Base-by-base conservation (phyloP, 1,284 basidiomycete genomes). In the Austropuccinia psidii region DNA sequence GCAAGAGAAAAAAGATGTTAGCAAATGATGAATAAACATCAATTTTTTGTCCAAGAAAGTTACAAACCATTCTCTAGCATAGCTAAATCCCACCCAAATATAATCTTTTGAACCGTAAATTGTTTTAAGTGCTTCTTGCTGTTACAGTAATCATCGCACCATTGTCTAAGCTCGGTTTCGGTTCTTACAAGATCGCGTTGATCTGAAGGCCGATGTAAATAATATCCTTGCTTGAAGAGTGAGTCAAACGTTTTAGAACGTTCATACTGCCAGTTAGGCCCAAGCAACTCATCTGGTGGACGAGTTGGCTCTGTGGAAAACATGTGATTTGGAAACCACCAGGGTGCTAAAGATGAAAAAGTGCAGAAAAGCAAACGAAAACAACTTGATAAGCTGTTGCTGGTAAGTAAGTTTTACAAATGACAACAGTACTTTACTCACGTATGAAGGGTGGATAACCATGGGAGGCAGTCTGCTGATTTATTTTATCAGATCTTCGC, bases 401-500 rank as follows among this genome's bases (percentile, higher is more conserved):
- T 33, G 21, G 29, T 47, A 4, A 11, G 13, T 21, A 50, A 19
- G 17, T 31, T 2, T 8, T n/a, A 19, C 41, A 45, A 7, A 29
- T 31, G 1, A 35, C 17, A 47, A 39, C 7, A 45, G 2, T 24
- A 5, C 19, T 7, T 33, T 9, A 69, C 67, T 58, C 24, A 69
- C 67, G 67, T 29, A 69, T 43, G 19, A 58, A 69, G n/a, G 67
- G 67, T 5, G 67, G 67, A 31, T 58, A 49, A 39, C 67, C 67
- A 6, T 47, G 29, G 17, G 21, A 29, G 11, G 33, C 45, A 19
- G 33, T 37, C 50, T 69, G 39, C 31, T 69, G n/a, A 21, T 52
- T 43, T 11, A 69, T 58, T 33, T 49, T 57, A 45, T 69, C 41
- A 21, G 67, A 52, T 29, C 29, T 58, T 24, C 67, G 24, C 24